Percentiles rank a stretch among this genome's conserved stretches.
phyloP scores from a whole-genome alignment of 176 grass and related monocot genomes.

The Zizania latifolia region DNA sequence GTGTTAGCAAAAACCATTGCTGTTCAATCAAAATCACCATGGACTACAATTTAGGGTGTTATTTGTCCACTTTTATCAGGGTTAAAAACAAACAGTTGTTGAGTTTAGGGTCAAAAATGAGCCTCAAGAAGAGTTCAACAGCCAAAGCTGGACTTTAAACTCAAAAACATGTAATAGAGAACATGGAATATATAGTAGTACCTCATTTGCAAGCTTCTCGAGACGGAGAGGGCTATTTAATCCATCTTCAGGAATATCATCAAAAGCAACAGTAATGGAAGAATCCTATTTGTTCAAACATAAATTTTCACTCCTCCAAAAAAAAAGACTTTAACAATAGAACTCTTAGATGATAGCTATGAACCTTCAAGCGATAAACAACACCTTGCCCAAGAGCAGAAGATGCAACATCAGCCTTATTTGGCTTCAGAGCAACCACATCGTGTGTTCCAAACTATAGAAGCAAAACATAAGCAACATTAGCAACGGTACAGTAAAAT shows the following conservation, averaged over 20 bases:
- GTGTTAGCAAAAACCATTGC: no score
- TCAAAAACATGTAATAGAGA: not conserved
- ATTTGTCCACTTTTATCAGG: no score
- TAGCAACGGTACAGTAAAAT: not conserved
- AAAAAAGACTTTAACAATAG: not conserved
- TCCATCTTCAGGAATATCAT: constrained; percentile 97
- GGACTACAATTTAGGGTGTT: no score
- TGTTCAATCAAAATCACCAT: no score
- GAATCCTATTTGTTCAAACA: constrained; percentile 60
- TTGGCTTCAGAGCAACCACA: constrained; percentile 88
- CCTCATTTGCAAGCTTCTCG: constrained; percentile 98
- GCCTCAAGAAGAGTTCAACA: no score
- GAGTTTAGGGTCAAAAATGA: no score
- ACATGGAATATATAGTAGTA: constrained; percentile 19
- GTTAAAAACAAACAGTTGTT: no score
- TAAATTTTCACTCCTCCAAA: not conserved
- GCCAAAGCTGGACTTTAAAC: no score
- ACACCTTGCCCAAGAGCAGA: constrained; percentile 85
- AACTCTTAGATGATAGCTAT: not conserved
- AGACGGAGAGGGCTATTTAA: constrained; percentile 87
- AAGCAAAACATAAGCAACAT: not conserved
- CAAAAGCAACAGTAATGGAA: constrained; percentile 87
- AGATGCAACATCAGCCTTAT: constrained; percentile 71
- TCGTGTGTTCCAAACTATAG: constrained; percentile 83
- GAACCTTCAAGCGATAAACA: constrained; percentile 94